Base-by-base conservation (phyloP, 2,329 filamentous ascomycete genomes). In the Paramyrothecium sp. region DNA sequence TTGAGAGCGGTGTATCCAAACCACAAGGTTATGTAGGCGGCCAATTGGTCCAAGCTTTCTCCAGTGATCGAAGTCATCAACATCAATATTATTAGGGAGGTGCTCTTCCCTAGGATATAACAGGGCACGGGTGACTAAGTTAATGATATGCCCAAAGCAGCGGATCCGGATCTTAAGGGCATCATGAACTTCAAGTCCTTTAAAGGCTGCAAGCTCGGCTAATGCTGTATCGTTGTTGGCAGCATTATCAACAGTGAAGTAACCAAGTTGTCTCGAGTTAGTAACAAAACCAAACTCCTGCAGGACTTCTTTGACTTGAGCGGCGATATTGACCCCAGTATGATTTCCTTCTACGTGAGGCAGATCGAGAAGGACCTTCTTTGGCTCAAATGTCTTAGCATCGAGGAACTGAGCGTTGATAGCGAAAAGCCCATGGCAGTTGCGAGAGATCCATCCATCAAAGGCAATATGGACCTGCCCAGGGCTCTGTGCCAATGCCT, bases 351-450 rank as follows among this genome's bases (percentile, higher is more conserved):
- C 30, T 3, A 61, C 20, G 51, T 64, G 56, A 10, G 59, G 59
- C 5, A 65, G 13, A 8, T 56, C 59, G 17, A 65, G 56, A 1
- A 59, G 44, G n/a, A 64, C 30, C 50, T 64, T 65, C n/a, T 50
- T 17, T 16, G 56, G 48, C 41, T 56, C 19, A 10, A 16, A 38
- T 21, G 26, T 54, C 26, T 47, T 12, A 17, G 54, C 48, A 49
- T 63, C 48, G 19, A 53, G 19, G 51, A 60, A 65, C 51, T 58
- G 60, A 47, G 55, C 60, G 17, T 22, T 33, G 17, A 65, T 53
- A 17, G 58, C 57, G 44, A 63, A 63, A 47, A 65, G 33, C 22
- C 54, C 51, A 33, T 60, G 57, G 3, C 54, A 33, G 47, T 61
- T 64, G 12, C 47, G 22, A 2, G 57, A 54, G 19, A 52, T 55